These are phyloP conservation scores for Sporothrix dimorphospora DNA, from an alignment of 2,329 filamentous ascomycete species.

Conservation along the genomic window DNA sequence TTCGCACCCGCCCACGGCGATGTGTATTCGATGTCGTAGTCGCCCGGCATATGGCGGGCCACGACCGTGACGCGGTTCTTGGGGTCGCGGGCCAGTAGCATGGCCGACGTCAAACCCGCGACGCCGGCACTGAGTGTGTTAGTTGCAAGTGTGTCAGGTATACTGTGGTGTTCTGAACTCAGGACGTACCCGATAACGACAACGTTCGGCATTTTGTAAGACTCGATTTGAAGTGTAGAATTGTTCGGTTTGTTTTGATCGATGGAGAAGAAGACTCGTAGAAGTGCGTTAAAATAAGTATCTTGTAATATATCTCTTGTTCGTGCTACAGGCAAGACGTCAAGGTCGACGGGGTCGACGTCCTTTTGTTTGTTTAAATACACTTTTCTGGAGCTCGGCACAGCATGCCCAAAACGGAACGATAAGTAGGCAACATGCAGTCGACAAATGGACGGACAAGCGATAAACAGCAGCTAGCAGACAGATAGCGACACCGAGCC, in stretches of 20 bases:
- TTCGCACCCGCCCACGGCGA: conserved; percentile 90
- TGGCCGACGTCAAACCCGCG: conserved; percentile 55
- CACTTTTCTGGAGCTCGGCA: not conserved
- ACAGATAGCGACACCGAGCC: not conserved
- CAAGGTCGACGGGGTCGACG: not conserved
- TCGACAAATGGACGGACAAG: not conserved
- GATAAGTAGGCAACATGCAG: not conserved
- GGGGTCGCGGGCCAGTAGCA: conserved; percentile 51
- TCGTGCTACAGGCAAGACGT: not conserved
- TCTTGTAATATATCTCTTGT: not conserved
- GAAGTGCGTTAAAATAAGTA: too few species aligned
- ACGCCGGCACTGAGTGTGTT: conserved; percentile 49
- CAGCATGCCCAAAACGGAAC: not conserved
- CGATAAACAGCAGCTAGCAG: conserved; percentile 1
- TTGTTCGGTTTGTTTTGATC: not conserved
- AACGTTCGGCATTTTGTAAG: conserved; percentile 41
- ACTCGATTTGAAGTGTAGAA: not conserved
- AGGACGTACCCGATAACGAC: conserved; percentile 44
- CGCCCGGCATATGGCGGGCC: conserved; percentile 87
- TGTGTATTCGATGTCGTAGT: conserved; percentile 88
- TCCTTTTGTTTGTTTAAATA: not conserved
- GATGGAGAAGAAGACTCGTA: not conserved
- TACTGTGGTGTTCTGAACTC: conserved; percentile 4
- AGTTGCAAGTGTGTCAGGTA: not conserved
- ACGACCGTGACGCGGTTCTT: conserved; percentile 47